Percentiles rank a stretch among this genome's conserved stretches.
These are phyloP conservation scores for Solioccasus polychromus DNA, from an alignment of 768 basidiomycete species.

Conservation along the genomic window DNA sequence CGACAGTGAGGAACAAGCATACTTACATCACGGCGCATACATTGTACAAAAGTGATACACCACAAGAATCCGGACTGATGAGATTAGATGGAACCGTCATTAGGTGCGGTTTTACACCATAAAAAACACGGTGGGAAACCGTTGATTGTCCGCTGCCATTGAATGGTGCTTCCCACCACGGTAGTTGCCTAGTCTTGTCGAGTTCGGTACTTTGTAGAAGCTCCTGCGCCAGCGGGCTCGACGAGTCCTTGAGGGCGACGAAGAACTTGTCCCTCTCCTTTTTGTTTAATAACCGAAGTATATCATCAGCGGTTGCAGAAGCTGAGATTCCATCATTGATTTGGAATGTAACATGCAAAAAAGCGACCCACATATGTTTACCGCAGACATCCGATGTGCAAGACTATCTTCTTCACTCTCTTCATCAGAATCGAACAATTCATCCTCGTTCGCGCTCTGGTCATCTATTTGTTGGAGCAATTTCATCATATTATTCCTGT, in stretches of 20 bases:
- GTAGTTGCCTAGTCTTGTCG: constrained; percentile 44
- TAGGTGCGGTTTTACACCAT: constrained; percentile 41
- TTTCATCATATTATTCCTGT: constrained; percentile 65
- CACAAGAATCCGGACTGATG: constrained; percentile 35
- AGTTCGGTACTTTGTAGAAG: constrained; percentile 60
- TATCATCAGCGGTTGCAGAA: constrained; percentile 47
- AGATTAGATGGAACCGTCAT: constrained; percentile 47
- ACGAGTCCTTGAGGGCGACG: constrained; percentile 55
- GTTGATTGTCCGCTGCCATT: constrained; percentile 1
- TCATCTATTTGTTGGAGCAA: constrained; percentile 74
- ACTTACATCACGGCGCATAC: constrained; percentile 66
- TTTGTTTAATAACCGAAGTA: constrained; percentile 63
- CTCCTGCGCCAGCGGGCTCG: constrained; percentile 55
- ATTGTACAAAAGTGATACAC: constrained; percentile 61
- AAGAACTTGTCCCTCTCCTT: constrained; percentile 61
- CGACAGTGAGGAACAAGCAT: background rate
- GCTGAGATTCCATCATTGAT: constrained; percentile 36
- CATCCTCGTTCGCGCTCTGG: constrained; percentile 42
- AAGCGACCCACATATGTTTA: constrained; percentile 60
- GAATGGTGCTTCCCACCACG: constrained; percentile 69
- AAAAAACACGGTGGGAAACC: constrained; percentile 12
- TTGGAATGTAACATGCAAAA: background rate
- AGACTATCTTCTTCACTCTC: constrained; percentile 46
- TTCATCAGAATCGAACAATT: constrained; percentile 31
- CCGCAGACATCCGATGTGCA: constrained; percentile 44